phyloP scores from a whole-genome alignment of 108 stramenopile genomes.

The Bacterosira constricta region DNA sequence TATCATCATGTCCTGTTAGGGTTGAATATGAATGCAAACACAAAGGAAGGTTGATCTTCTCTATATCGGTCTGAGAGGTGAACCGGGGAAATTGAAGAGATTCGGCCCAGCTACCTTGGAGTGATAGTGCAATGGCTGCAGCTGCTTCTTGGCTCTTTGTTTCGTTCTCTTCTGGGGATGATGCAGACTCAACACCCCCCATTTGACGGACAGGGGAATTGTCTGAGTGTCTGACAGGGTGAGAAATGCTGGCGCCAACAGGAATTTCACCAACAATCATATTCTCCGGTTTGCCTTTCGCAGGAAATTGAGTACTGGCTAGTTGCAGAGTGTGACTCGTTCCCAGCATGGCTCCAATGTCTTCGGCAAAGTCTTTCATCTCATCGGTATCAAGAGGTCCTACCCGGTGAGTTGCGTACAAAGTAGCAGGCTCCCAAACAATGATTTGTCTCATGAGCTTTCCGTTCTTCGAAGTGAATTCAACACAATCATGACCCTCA shows the following conservation, averaged over 20 bases:
- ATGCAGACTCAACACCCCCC: background rate
- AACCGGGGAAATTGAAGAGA: background rate
- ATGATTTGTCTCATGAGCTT: slow-evolving; percentile 3
- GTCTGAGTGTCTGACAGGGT: too few species aligned
- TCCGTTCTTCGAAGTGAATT: slow-evolving; percentile 18
- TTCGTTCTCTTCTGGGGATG: background rate
- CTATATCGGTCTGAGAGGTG: background rate
- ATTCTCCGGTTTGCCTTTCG: background rate
- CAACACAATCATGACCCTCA: slow-evolving; percentile 23
- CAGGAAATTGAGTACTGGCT: background rate
- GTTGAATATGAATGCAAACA: slow-evolving; percentile 3
- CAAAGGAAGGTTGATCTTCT: background rate
- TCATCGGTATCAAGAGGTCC: slow-evolving; percentile 28
- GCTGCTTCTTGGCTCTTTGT: background rate
- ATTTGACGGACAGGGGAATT: too few species aligned
- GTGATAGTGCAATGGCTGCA: background rate
- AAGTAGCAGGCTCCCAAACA: slow-evolving; percentile 19
- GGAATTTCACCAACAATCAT: background rate
- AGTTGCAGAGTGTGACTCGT: background rate
- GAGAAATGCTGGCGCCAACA: background rate
- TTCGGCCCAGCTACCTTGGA: slow-evolving; percentile 16
- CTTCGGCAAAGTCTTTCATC: slow-evolving; percentile 13
- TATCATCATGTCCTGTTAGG: background rate
- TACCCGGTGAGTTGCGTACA: background rate
- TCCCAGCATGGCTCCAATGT: background rate